Evolutionary conservation across 805 yeast genomes (phyloP), one percentile per base, ranked within the genome.

Genomic region (Kuraishia piskuri): DNA sequence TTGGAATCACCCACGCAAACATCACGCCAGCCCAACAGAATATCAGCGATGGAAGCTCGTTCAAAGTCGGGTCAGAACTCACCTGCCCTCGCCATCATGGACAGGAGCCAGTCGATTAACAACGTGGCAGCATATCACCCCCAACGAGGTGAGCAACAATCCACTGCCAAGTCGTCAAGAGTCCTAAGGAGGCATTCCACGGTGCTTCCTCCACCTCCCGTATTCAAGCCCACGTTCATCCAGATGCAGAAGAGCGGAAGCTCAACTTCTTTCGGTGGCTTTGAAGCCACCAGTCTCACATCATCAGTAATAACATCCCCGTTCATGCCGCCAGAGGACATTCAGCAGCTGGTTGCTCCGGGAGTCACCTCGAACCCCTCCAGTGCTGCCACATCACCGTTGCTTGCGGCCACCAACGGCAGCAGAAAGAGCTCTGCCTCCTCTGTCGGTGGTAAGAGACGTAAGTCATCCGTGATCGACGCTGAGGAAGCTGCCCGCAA

Each of bases 181-280:
- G 17, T 31, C 17, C 40, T n/a, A 31, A 31, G 40, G 17, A 31
- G 17, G 40, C 40, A 31, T 31, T 10, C 17, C 4, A 12, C 48
- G n/a, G 9, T 47, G 19, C 55, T 76, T 2, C 80, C 80, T 7
- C 70, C 75, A 5, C 79, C 79, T 1, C 80, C 80, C 2, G 68
- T 72, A 21, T 69, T 76, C 55, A 74, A 72, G 58, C 75, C 79
- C 6, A 74, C 77, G 3, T 73, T 75, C 56, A 70, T 75, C 20
- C 78, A 73, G 56, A 72, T 73, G 73, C 68, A 66, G 65, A 69
- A 56, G 59, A 26, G 47, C 6, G 20, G 44, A 17, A 40, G 20
- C 10, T 7, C 47, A 10, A 31, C 21, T 19, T 37, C 22, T 19
- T 31, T 31, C n/a, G 17, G 40, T 8, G 40, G 40, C 4, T 31